phyloP scores from a whole-genome alignment of 352 stramenopile genomes.

The Phytophthora brassicae region DNA sequence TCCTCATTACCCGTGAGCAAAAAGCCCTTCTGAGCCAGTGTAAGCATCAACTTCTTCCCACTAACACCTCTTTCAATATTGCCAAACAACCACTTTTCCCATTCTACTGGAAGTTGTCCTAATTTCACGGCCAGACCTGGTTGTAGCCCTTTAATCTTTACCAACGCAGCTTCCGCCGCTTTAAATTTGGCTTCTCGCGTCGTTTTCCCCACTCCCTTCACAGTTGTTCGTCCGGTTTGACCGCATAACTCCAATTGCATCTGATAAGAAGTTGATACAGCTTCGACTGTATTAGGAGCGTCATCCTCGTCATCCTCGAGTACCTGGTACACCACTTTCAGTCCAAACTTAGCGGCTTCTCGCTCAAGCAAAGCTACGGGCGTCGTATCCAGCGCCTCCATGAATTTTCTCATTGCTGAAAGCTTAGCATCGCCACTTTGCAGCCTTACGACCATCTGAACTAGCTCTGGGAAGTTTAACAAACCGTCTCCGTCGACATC shows the following conservation, averaged over 20 bases:
- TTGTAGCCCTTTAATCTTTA: conserved; percentile 59
- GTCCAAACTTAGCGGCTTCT: conserved; percentile 59
- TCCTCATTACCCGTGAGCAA: conserved; percentile 44
- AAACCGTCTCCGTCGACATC: conserved; percentile 62
- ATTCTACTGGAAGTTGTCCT: conserved; percentile 52
- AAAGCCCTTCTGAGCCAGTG: conserved; percentile 64
- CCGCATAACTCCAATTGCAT: conserved; percentile 62
- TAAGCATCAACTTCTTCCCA: conserved; percentile 51
- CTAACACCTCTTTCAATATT: conserved; percentile 61
- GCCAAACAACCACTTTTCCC: conserved; percentile 58
- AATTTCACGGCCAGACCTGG: conserved; percentile 56
- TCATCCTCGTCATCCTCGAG: conserved; percentile 42
- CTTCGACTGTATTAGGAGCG: not conserved
- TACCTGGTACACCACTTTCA: conserved; percentile 51
- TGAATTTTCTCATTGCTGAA: conserved; percentile 40
- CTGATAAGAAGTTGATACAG: conserved; percentile 16
- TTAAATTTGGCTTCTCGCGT: conserved; percentile 79
- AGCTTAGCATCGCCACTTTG: conserved; percentile 58
- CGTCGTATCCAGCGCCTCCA: conserved; percentile 61
- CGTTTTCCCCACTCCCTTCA: conserved; percentile 50
- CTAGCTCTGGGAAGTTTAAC: conserved; percentile 64
- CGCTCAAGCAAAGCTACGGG: conserved; percentile 61
- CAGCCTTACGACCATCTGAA: conserved; percentile 53
- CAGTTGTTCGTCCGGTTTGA: conserved; percentile 29
- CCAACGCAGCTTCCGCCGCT: conserved; percentile 54